Percentiles rank a stretch among this genome's conserved stretches.
Conservation (phyloP, 75 land plant genomes). For the Gnetum montanum region DNA sequence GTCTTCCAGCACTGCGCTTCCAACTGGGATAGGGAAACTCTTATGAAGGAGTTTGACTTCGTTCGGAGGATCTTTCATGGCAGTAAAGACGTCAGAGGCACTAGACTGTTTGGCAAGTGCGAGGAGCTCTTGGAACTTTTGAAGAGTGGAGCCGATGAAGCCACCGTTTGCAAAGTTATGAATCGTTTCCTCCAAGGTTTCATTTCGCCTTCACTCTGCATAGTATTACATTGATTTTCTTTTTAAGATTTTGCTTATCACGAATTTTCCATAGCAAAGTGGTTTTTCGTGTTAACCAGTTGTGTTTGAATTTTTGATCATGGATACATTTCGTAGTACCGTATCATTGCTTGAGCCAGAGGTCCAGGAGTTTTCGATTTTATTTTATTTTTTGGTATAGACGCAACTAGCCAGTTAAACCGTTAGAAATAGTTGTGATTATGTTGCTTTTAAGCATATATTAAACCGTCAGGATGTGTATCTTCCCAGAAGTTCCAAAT, state of each 20-base stretch:
- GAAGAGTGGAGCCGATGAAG: conserved; percentile 40
- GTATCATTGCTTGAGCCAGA: neutral
- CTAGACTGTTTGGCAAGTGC: conserved; percentile 55
- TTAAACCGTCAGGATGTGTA: neutral
- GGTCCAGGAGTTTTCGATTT: neutral
- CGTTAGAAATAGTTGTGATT: neutral
- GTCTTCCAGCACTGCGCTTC: conserved; percentile 77
- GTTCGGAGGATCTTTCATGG: conserved; percentile 67
- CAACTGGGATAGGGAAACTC: conserved; percentile 55
- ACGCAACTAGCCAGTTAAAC: neutral
- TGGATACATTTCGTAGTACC: neutral
- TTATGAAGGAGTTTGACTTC: conserved; percentile 63
- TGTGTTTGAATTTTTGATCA: too few relatives aligned
- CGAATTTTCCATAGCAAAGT: neutral
- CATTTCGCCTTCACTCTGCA: neutral
- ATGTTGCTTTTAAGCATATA: neutral
- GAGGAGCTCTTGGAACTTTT: conserved; percentile 63
- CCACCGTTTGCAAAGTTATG: conserved; percentile 42
- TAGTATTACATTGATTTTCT: neutral
- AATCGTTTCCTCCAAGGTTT: conserved; percentile 70
- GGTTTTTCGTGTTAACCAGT: too few relatives aligned
- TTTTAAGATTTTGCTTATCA: neutral
- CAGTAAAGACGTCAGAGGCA: conserved; percentile 68
- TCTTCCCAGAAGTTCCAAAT: neutral
- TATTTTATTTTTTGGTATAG: neutral